phyloP scores from a whole-genome alignment of 2,329 filamentous ascomycete genomes.

The Fusarium sp. region DNA sequence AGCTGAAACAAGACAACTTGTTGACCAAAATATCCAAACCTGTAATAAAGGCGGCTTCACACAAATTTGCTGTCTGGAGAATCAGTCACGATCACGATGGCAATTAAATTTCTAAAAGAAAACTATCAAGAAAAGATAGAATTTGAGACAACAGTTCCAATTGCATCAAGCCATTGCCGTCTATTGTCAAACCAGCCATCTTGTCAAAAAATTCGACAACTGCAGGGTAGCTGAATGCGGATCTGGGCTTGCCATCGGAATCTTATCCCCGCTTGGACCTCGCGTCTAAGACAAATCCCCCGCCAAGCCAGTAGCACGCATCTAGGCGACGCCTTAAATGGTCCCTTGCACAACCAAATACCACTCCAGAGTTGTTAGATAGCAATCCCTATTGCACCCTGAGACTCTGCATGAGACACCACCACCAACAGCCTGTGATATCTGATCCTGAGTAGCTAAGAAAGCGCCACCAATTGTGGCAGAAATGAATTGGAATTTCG shows the following conservation, averaged over 20 bases:
- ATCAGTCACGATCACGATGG: too few species aligned
- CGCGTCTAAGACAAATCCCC: neutral
- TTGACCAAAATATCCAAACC: too few species aligned
- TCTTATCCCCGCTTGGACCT: neutral
- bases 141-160: too few species aligned
- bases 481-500: neutral
- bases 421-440: neutral
- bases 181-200: neutral
- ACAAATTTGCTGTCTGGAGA: too few species aligned
- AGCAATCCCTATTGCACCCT: neutral
- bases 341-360: neutral
- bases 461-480: neutral
- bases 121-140: too few species aligned
- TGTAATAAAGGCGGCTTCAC: too few species aligned
- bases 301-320: neutral
- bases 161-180: too few species aligned
- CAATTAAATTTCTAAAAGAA: too few species aligned
- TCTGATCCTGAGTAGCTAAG: neutral
- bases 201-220: fast-evolving
- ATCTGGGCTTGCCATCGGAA: neutral
- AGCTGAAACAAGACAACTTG: too few species aligned
- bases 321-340: neutral
- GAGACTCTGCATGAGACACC: neutral
- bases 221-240: neutral
- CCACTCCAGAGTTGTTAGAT: neutral